Evolutionary conservation across 192 early-diverging fungal species (phyloP), one percentile per base, ranked within the genome.

Genomic region (Funneliformis mosseae): DNA sequence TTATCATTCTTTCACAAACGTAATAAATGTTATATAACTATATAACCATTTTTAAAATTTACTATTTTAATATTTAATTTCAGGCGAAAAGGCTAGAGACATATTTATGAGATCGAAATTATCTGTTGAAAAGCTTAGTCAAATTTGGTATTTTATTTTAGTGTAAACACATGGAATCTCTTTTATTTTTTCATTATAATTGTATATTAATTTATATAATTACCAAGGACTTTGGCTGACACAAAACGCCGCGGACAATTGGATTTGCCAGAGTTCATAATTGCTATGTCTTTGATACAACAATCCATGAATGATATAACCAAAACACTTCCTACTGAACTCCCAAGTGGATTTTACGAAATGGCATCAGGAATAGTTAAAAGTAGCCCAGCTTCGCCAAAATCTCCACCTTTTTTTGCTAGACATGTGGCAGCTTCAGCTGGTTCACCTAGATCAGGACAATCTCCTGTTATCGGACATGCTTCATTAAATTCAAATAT

Each of bases 251-350:
- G 91, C 25, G 94, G 94, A 62, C 89, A 91, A 70, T 83, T 99
- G 43, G 90, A 92, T 73, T 86, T 94, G 70, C 85, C 90, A 10
- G 95, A 97, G 82, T 99, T 99, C 83, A 89, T 93, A 60, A 91
- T 95, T 69, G 96, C 95, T 50, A 97, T 99, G 96, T 90, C 91
- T 81, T 93, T 95, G 77, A 92, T 99, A 73, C 90, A 93, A 21
- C 89, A 91, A 74, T 84, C 93, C 23, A 96, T 95, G 91, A 90
- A 93, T 71, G 93, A 93, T 42, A 88, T 88, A 23, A 85, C 91
- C 45, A 82, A 86, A 59, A 85, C 87, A 38, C 86, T 97, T n/a
- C 97, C 97, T 16, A 64, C 86, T 7, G 75, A 84, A 8, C 84
- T 96, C 23, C 94, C 97, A 12, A 82, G 82, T 63, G 82, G 84